Evolutionary conservation across 441 rosid genomes (phyloP).

Genomic region (Croton laevigatus): DNA sequence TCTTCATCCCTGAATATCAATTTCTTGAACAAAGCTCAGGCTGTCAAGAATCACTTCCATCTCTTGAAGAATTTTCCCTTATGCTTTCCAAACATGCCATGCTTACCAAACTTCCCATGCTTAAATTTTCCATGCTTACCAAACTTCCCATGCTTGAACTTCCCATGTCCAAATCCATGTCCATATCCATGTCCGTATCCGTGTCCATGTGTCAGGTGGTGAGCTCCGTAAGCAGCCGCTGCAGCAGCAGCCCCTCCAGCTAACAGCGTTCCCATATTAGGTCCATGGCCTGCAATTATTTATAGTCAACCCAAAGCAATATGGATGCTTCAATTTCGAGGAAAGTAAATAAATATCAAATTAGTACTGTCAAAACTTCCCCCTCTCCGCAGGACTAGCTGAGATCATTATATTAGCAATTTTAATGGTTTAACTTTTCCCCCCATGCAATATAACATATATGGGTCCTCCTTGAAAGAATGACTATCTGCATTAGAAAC

Average conservation of each 20-base stretch:
- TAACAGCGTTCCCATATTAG: constrained; percentile 53
- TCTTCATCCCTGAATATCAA: background rate
- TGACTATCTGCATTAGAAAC: background rate
- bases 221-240: constrained; percentile 70
- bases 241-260: constrained; percentile 75
- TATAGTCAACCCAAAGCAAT: constrained; percentile 11
- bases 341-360: constrained; percentile 2
- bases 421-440: background rate
- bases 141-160: constrained; percentile 68
- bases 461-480: background rate
- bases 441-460: background rate
- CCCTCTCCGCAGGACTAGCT: background rate
- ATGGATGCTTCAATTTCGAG: background rate
- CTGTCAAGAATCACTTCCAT: constrained; percentile 55
- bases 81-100: constrained; percentile 66
- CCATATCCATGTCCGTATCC: constrained; percentile 30
- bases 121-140: constrained; percentile 72
- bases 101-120: constrained; percentile 77
- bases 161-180: constrained; percentile 52
- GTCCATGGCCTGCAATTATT: constrained; percentile 38
- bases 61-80: constrained; percentile 59
- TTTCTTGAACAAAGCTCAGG: background rate
- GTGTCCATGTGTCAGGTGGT: constrained; percentile 51
- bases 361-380: background rate
- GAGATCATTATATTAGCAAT: too few relatives aligned